Percentiles rank a stretch among this genome's conserved stretches.
Evolutionary conservation across 495 filamentous ascomycete genomes (phyloP).

Genomic region (Penicillium robsamsonii): DNA sequence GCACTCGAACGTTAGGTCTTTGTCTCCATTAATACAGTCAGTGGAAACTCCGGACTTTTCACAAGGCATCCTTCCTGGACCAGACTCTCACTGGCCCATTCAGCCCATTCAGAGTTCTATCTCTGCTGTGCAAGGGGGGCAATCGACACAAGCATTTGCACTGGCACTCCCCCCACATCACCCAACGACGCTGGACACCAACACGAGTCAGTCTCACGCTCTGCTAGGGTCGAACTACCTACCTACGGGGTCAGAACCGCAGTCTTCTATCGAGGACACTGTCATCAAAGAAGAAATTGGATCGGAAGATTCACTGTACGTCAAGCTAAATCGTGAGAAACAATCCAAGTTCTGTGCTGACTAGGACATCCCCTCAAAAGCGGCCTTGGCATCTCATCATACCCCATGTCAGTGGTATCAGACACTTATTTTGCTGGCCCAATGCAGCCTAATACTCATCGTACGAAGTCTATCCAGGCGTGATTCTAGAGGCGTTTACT

Average conservation of each 20-base stretch:
- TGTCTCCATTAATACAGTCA: constrained; percentile 19
- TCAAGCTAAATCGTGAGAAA: neutral
- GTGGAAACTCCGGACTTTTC: constrained; percentile 19
- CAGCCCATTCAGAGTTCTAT: constrained; percentile 14
- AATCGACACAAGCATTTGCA: constrained; percentile 10
- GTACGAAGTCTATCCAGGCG: constrained; percentile 11
- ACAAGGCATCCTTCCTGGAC: constrained; percentile 10
- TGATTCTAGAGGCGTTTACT: neutral
- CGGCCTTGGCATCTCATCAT: constrained; percentile 23
- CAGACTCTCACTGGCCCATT: constrained; percentile 17
- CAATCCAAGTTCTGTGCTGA: neutral
- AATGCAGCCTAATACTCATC: constrained; percentile 29
- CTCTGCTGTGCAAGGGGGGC: constrained; percentile 8
- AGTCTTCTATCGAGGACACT: constrained; percentile 12
- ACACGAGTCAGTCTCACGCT: constrained; percentile 11
- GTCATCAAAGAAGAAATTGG: constrained; percentile 9
- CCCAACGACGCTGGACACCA: constrained; percentile 17
- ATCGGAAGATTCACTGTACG: constrained; percentile 14
- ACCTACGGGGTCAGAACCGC: constrained; percentile 8
- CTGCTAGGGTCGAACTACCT: constrained; percentile 10
- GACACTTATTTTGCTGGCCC: constrained; percentile 25
- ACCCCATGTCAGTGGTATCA: constrained; percentile 31
- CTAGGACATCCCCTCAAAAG: constrained; percentile 12
- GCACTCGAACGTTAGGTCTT: constrained; percentile 2
- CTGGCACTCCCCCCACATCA: constrained; percentile 10